These are phyloP conservation scores for Emmonsiellopsis sp. DNA, from an alignment of 2,329 filamentous ascomycete species.

Conservation along the genomic window DNA sequence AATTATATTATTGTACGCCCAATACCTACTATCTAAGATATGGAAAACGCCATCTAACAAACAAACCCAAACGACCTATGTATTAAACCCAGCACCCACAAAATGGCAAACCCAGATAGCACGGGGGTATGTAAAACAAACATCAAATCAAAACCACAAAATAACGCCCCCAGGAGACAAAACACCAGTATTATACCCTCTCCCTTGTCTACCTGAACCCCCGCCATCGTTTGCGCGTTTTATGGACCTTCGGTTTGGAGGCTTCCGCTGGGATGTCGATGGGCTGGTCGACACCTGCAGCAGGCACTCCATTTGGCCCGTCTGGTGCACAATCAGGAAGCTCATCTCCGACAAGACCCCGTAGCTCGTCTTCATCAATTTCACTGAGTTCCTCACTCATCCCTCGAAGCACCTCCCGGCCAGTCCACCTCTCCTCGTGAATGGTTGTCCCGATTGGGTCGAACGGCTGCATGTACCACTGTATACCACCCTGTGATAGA, in stretches of 20 bases:
- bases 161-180: not conserved
- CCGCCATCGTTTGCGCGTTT: slow-evolving; percentile 23
- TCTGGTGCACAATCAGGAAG: slow-evolving; percentile 13
- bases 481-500: slow-evolving; percentile 65
- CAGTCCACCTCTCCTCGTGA: slow-evolving; percentile 64
- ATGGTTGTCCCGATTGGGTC: slow-evolving; percentile 73
- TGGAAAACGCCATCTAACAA: not conserved
- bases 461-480: slow-evolving; percentile 81
- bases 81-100: not conserved
- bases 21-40: too few relatives aligned
- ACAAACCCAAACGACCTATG: not conserved
- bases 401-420: slow-evolving; percentile 59
- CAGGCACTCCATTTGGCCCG: not conserved
- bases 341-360: slow-evolving; percentile 54
- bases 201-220: slow-evolving; percentile 17
- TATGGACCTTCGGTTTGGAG: slow-evolving; percentile 19
- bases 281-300: not conserved
- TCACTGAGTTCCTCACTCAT: slow-evolving; percentile 86
- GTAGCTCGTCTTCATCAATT: slow-evolving; percentile 81
- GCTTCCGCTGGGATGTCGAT: not conserved
- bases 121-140: not conserved
- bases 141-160: not conserved
- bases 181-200: not conserved
- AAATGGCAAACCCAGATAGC: not conserved
- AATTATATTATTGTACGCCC: too few relatives aligned